Evolutionary conservation across 495 filamentous ascomycete species (phyloP).

Genomic region (Umbilicaria muhlenbergii): DNA sequence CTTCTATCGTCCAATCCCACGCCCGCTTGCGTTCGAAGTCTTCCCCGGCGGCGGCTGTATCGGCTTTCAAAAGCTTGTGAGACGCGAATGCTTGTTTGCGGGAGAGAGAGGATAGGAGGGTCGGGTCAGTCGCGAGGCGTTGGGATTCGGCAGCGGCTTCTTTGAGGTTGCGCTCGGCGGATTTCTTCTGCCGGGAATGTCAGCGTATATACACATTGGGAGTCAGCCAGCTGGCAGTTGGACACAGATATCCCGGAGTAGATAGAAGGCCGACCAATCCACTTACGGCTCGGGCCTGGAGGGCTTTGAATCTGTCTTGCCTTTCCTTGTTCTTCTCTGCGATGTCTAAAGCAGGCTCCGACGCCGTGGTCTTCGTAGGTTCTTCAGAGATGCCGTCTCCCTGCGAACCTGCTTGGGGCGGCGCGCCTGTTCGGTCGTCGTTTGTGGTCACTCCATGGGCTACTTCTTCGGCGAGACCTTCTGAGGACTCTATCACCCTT

Average conservation of each 20-base stretch:
- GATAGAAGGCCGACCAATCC: not conserved
- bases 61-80: conserved; percentile 86
- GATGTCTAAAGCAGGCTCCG: not conserved
- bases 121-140: conserved; percentile 60
- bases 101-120: conserved; percentile 50
- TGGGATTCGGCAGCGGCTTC: conserved; percentile 73
- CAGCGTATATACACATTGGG: conserved; percentile 9
- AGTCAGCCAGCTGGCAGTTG: not conserved
- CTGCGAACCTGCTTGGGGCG: not conserved
- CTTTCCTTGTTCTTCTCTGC: conserved; percentile 37
- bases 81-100: conserved; percentile 75
- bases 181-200: conserved; percentile 39
- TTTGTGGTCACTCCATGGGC: not conserved
- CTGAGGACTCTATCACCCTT: conserved; percentile 1
- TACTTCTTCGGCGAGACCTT: not conserved
- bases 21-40: conserved; percentile 96
- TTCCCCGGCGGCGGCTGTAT: conserved; percentile 66
- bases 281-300: conserved; percentile 60
- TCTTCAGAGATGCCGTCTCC: not conserved
- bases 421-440: no score
- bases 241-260: not conserved
- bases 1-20: conserved; percentile 96
- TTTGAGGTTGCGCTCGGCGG: conserved; percentile 61
- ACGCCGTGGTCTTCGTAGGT: not conserved
- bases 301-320: conserved; percentile 62